Conservation (phyloP, 2,329 filamentous ascomycete genomes). For the Monascus ruber region DNA sequence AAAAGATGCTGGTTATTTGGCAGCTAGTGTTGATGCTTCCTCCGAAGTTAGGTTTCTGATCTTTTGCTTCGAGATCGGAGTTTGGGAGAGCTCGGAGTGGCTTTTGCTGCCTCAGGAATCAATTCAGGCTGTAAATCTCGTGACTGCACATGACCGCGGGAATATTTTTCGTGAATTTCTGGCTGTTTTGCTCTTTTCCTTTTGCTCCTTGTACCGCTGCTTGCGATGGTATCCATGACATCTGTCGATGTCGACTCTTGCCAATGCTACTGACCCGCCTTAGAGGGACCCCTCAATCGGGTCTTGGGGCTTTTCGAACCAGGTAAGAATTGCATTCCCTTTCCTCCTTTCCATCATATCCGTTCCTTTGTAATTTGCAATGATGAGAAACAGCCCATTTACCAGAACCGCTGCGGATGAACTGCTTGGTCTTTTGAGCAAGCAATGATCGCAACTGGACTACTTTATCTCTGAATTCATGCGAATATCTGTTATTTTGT, state of each 20-base stretch:
- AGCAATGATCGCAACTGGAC: slow-evolving; percentile 28
- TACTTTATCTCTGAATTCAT: too few species aligned
- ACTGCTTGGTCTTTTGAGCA: slow-evolving; percentile 32
- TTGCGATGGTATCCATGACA: slow-evolving; percentile 13
- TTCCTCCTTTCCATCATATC: slow-evolving; percentile 2
- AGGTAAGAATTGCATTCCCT: slow-evolving; percentile 23
- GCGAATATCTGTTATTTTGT: too few species aligned
- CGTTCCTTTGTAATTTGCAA: slow-evolving; percentile 8
- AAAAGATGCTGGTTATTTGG: too few species aligned
- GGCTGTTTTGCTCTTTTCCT: slow-evolving; percentile 3
- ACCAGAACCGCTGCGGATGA: slow-evolving; percentile 62
- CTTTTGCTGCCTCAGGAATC: too few species aligned
- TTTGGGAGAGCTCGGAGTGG: too few species aligned
- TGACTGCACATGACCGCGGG: too few species aligned
- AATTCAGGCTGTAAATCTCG: too few species aligned
- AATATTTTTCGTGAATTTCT: too few species aligned
- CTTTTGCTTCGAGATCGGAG: too few species aligned
- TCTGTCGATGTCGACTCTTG: slow-evolving; percentile 4
- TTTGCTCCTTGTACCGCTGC: slow-evolving; percentile 1
- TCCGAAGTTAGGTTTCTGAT: too few species aligned
- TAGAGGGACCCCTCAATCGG: slow-evolving; percentile 22
- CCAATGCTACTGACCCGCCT: slow-evolving; percentile 31
- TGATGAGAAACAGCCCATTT: slow-evolving; percentile 34
- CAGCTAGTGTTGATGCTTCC: too few species aligned
- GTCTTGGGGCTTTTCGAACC: slow-evolving; percentile 14